Conservation (phyloP, 345 rosid species). For the Rhodamnia rubescens region DNA sequence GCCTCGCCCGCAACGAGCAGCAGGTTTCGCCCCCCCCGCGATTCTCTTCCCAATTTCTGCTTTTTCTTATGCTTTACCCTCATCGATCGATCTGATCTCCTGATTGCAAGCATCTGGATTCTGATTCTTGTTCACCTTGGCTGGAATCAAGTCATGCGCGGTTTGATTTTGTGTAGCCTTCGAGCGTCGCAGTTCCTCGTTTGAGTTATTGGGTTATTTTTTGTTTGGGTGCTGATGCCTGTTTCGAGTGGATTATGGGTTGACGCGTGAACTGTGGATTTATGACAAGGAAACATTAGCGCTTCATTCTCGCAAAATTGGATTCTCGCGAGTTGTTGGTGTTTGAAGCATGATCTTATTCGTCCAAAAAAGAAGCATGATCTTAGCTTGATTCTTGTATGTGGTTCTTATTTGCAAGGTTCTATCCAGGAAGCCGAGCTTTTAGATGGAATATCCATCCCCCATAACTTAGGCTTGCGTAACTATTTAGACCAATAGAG, state of each 20-base stretch:
- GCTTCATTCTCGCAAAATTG: neutral
- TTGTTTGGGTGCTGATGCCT: accelerated
- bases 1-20: conserved; percentile 93
- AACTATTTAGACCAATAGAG: neutral
- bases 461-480: neutral
- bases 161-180: too few relatives aligned
- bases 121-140: neutral
- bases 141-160: neutral
- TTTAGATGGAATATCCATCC: neutral
- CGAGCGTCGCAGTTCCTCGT: neutral
- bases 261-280: neutral
- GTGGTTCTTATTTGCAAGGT: neutral
- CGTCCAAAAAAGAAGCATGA: neutral
- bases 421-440: neutral
- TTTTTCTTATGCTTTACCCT: neutral
- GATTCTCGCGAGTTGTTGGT: neutral
- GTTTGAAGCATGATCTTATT: neutral
- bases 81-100: neutral
- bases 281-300: neutral
- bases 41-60: neutral
- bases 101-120: neutral
- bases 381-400: neutral
- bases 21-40: conserved; percentile 34
- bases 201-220: neutral
- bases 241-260: neutral